Evolutionary conservation across 2,329 filamentous ascomycete species (phyloP), one percentile per base, ranked within the genome.

Genomic region (Monilinia laxa): DNA sequence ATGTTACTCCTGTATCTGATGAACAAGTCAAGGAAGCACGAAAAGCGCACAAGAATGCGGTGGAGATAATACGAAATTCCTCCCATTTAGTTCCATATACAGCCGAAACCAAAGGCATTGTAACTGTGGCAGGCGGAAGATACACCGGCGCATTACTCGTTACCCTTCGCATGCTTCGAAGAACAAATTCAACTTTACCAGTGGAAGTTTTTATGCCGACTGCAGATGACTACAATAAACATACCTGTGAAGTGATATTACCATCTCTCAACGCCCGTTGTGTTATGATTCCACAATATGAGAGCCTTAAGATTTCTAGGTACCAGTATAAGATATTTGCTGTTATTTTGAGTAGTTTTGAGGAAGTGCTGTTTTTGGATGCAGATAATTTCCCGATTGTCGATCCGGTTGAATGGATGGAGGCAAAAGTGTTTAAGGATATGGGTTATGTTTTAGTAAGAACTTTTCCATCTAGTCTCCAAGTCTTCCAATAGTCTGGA

Each of bases 271-370:
- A 78, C 54, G 79, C 79, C 7, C 74, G 74, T 35, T 81, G 79
- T 66, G 67, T 78, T 3, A 70, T 82, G 1, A 72, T 83, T 11
- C 78, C 77, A 1, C 76, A 78, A n/a, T 78, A 81, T 11, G 70
- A 71, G 6, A 71, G 73, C 2, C 69, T 76, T 10, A 70, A 76
- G 18, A 78, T 82, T 54, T 73, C 76, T 23, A 77, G 78, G 60
- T 83, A 80, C 71, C 81, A 83, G 67, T 78, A 80, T 71, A 83
- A 83, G 70, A 73, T 76, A 1, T 78, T 83, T 51, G 79, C 81
- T 3, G 79, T 83, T 73, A 74, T 83, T 10, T 81, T 83, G 70
- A 82, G 80, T 11, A 80, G 79, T 0, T 84, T 83, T 62, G 78
- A 81, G 64, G 77, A 82, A 28, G 76, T 83, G n/a, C 73, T 83